Percentiles rank a stretch among this genome's conserved stretches.
These are phyloP conservation scores for Colletotrichum cereale DNA, from an alignment of 2,329 filamentous ascomycete genomes.

Conservation along the genomic window DNA sequence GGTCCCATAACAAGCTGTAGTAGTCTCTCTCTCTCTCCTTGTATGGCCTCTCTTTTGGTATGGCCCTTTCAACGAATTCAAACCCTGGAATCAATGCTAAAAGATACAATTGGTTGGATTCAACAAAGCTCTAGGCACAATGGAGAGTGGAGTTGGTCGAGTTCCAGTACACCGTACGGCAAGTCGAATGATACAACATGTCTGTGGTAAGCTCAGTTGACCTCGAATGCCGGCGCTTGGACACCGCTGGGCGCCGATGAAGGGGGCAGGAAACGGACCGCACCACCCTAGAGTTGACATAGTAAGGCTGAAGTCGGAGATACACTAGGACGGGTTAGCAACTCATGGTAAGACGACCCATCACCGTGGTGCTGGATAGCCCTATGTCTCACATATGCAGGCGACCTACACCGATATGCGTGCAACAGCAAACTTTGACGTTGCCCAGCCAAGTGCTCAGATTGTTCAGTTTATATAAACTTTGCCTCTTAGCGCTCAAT, in stretches of 20 bases:
- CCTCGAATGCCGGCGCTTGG: background rate
- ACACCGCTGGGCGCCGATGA: background rate
- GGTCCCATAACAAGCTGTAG: background rate
- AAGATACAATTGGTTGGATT: background rate
- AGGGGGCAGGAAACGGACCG: background rate
- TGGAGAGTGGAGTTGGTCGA: background rate
- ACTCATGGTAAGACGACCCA: background rate
- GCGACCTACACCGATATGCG: background rate
- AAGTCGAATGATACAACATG: too few relatives aligned
- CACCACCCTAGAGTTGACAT: background rate
- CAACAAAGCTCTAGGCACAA: background rate
- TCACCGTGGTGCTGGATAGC: background rate
- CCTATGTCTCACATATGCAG: background rate
- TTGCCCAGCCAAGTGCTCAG: background rate
- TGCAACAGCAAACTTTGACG: too few relatives aligned
- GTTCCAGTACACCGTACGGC: background rate
- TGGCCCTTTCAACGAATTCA: background rate
- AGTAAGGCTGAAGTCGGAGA: conserved; percentile 1
- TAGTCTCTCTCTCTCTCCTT: background rate
- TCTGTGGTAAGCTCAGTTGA: background rate
- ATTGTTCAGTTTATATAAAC: background rate
- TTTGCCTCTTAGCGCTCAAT: conserved; percentile 8
- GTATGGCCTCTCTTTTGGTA: background rate
- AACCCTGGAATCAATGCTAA: background rate
- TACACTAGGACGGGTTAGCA: background rate